Base-by-base conservation (phyloP, 2,329 filamentous ascomycete species). In the Diplodia intermedia region DNA sequence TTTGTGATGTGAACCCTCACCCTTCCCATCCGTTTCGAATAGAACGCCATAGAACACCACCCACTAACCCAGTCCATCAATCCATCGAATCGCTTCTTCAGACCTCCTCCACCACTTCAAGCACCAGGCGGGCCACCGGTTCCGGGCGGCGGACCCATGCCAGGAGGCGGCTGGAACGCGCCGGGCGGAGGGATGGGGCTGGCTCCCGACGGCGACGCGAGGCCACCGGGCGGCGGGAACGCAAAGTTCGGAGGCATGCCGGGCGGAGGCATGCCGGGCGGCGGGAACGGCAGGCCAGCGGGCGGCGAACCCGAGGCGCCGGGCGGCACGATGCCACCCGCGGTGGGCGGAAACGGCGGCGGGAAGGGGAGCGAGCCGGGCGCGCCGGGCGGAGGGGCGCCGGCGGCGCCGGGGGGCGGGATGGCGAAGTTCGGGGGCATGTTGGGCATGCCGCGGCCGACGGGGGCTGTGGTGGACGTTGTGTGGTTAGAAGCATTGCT, bases 281-380 rank as follows among this genome's bases (percentile, higher is more conserved):
- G 79, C 33, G 79, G 79, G 68, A 80, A 80, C 1, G 77, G 79
- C 73, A 79, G 77, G n/a, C 75, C 76, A 29, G 73, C 74, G 4
- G 77, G 76, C 12, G 77, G 79, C 18, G 72, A 79, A 70, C 67
- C 74, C 2, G 74, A 73, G 3, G 65, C 69, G 5, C 43, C 60
- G 9, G 60, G 57, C 40, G 18, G 40, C 53, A n/a, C 43, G 43
- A n/a, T 55, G 50, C 29, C 31, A 15, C 31, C 54, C 29, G 72
- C 72, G 23, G 23, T 11, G 74, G 72, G 9, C 23, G 74, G 72
- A 33, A 73, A 72, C 12, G 57, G 60, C 63, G 68, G 68, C 1
- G 76, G 76, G 68, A 78, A 77, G 14, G 76, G 73, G 57, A 71
- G 68, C 36, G 57, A 53, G 18, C 69, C 69, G 38, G 69, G 69